phyloP scores from a whole-genome alignment of 768 basidiomycete species.

The Lactarius hatsudake region DNA sequence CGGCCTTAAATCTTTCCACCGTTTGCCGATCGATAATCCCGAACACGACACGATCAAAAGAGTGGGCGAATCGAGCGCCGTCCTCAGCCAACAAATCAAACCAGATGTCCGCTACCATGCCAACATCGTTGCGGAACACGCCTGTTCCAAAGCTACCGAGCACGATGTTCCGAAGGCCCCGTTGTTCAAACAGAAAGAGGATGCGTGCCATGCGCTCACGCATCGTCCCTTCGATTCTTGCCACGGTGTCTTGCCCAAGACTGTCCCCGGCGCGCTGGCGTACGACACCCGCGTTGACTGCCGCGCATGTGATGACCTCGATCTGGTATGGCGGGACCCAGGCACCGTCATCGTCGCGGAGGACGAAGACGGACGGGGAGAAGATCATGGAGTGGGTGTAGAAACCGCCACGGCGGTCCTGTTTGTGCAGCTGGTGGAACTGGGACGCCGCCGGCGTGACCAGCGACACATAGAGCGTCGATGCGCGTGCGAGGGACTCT shows the following conservation, averaged over 20 bases:
- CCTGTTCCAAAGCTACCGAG: conserved; percentile 79
- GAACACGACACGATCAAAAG: conserved; percentile 64
- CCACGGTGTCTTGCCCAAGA: conserved; percentile 11
- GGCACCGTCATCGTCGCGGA: conserved; percentile 60
- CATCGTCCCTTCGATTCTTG: conserved; percentile 54
- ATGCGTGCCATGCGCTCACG: conserved; percentile 69
- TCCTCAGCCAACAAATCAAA: conserved; percentile 51
- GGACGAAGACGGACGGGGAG: conserved; percentile 58
- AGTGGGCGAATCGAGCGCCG: conserved; percentile 51
- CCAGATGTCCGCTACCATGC: conserved; percentile 60
- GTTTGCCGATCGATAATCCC: conserved; percentile 58
- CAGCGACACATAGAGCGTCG: conserved; percentile 65
- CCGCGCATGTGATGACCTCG: conserved; percentile 69
- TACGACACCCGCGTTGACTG: conserved; percentile 66
- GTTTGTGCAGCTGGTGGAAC: conserved; percentile 62
- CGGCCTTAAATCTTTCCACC: conserved; percentile 41
- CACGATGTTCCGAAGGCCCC: conserved; percentile 57
- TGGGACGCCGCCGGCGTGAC: conserved; percentile 49
- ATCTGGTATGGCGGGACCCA: conserved; percentile 56
- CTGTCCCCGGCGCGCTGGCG: conserved; percentile 28
- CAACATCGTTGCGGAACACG: conserved; percentile 65
- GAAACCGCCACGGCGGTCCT: conserved; percentile 47
- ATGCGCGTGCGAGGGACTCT: conserved; percentile 75
- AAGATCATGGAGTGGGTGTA: conserved; percentile 81
- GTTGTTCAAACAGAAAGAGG: conserved; percentile 59